Percentiles rank a stretch among this genome's conserved stretches.
Conservation (phyloP, 495 filamentous ascomycete genomes). For the Penicillium waksmanii region DNA sequence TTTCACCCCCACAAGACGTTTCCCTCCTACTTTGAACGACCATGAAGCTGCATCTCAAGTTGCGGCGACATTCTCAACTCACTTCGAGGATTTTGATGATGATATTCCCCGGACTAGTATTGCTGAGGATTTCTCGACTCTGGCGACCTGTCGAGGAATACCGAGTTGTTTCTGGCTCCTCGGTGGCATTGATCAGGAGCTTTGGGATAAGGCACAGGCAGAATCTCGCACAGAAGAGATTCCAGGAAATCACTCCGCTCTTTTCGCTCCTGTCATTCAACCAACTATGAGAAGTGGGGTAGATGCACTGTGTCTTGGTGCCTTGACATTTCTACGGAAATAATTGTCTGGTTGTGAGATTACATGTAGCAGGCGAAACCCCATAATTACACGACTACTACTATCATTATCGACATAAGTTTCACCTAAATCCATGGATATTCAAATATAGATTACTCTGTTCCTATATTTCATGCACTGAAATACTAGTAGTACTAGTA, state of each 20-base stretch:
- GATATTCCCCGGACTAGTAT: slow-evolving; percentile 41
- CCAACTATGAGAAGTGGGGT: slow-evolving; percentile 61
- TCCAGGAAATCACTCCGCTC: slow-evolving; percentile 59
- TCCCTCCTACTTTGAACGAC: slow-evolving; percentile 52
- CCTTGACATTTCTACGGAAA: slow-evolving; percentile 53
- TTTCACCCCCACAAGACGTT: slow-evolving; percentile 47
- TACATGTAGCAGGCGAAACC: not conserved
- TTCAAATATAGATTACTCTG: no score
- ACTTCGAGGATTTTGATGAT: slow-evolving; percentile 48
- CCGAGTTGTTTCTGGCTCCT: slow-evolving; percentile 53
- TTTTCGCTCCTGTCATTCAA: slow-evolving; percentile 65
- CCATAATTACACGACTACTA: no score
- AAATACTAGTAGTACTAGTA: no score
- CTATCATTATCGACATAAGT: no score
- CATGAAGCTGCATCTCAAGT: slow-evolving; percentile 29
- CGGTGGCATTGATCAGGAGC: slow-evolving; percentile 44
- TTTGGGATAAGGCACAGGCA: slow-evolving; percentile 47
- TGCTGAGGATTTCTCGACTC: slow-evolving; percentile 50
- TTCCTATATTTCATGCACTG: no score
- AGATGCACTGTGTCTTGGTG: slow-evolving; percentile 59
- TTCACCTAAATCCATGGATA: no score
- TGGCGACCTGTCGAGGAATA: slow-evolving; percentile 40
- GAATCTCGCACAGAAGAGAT: slow-evolving; percentile 34
- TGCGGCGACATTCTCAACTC: slow-evolving; percentile 35
- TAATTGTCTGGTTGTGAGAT: not conserved